Evolutionary conservation across 2,329 filamentous ascomycete genomes (phyloP).

Genomic region (Helotiales sp.): DNA sequence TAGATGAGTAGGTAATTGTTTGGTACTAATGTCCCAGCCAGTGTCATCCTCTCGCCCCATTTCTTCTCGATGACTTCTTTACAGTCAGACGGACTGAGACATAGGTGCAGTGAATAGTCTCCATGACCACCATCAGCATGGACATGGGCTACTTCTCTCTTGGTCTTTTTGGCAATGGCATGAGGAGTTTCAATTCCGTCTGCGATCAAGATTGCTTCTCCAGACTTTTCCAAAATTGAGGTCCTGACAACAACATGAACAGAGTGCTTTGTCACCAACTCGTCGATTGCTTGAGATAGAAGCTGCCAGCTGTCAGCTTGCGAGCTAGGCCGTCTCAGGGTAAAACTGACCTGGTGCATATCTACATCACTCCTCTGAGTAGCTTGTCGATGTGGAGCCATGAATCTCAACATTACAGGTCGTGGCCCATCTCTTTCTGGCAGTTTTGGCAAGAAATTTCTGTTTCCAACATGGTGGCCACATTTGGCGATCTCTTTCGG

Average conservation of each 20-base stretch:
- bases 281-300: slow-evolving; percentile 15
- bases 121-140: slow-evolving; percentile 22
- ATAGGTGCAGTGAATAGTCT: slow-evolving; percentile 28
- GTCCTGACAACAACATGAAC: slow-evolving; percentile 17
- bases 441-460: slow-evolving; percentile 17
- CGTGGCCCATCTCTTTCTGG: slow-evolving; percentile 22
- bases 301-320: slow-evolving; percentile 8
- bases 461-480: slow-evolving; percentile 14
- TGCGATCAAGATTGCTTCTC: slow-evolving; percentile 24
- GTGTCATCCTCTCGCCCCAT: slow-evolving; percentile 29
- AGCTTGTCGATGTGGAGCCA: slow-evolving; percentile 26
- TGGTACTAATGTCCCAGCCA: slow-evolving; percentile 26
- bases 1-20: slow-evolving; percentile 28
- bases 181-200: slow-evolving; percentile 23
- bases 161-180: slow-evolving; percentile 18
- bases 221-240: slow-evolving; percentile 26
- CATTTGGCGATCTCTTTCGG: slow-evolving; percentile 27
- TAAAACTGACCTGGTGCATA: slow-evolving; percentile 21
- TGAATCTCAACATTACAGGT: slow-evolving; percentile 25
- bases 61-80: slow-evolving; percentile 28
- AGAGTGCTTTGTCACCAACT: slow-evolving; percentile 16
- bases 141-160: slow-evolving; percentile 27
- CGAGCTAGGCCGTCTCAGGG: not conserved
- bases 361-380: slow-evolving; percentile 20
- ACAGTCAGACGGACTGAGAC: slow-evolving; percentile 25